Evolutionary conservation across 495 filamentous ascomycete genomes (phyloP), one percentile per base, ranked within the genome.

Genomic region (Staphylotrichum longicolle): DNA sequence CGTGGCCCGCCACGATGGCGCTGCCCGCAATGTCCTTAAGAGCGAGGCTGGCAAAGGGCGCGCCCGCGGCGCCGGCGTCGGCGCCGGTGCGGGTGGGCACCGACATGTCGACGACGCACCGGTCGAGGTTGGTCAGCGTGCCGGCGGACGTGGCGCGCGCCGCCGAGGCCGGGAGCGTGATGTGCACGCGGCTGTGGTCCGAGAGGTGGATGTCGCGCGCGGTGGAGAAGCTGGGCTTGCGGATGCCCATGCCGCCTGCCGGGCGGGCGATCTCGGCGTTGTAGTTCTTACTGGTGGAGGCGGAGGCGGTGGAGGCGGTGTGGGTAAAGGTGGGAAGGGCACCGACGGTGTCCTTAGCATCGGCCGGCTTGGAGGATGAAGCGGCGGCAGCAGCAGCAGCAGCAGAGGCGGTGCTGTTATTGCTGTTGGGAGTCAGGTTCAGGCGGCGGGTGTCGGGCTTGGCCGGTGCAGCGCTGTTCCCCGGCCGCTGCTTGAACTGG

Each of bases 101-200:
- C 1, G 86, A 86, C 78, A 96, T 86, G 72, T 96, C 88, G 37
- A 96, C 83, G 4, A 96, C 78, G 70, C 91, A 93, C 56, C 80
- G 80, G 3, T 79, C 72, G 14, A 96, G 73, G n/a, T 86, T 81
- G 1, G 85, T 89, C 27, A 97, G 75, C 2, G 87, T 87, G 2
- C 88, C 88, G 1, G 89, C 87, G 3, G 88, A 85, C 0, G 86
- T 85, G 0, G 88, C 79, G 33, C 80, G 78, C 4, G 86, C 82
- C 2, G 88, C 83, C 3, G 87, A 86, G 3, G 85, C 73, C 0
- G 89, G 88, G 0, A 93, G 83, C 68, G 88, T 86, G 66, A 90
- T 87, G 68, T 93, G 87, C n/a, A 85, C 67, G 5, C 78, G 77
- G 8, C 65, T 69, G 57, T 91, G 86, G 56, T 84, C 78, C 15